Evolutionary conservation across 2,329 filamentous ascomycete species (phyloP), one percentile per base, ranked within the genome.

Genomic region (Talaromyces atroroseus): DNA sequence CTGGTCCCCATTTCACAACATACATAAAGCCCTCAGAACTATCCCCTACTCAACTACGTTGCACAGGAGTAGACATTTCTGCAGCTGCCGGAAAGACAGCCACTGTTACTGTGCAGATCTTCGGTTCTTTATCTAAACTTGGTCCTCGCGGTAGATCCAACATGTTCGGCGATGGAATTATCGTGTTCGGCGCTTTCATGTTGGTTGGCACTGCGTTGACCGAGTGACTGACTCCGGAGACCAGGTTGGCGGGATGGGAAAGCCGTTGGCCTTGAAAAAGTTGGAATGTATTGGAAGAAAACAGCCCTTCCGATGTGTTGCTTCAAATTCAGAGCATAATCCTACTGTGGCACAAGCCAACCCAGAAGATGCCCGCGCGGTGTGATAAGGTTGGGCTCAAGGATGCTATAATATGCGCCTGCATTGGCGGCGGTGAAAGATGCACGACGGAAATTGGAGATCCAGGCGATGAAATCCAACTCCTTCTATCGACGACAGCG

Each of bases 1-100:
- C 68, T 14, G 65, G 82, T 12, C 80, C 81, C 53, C 84, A 85
- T 64, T 81, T 79, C 1, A 76, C 84, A 11, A 85, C 82, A 0
- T 84, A 85, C 61, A 79, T 85, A 52, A 78, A 85, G 34, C 81
- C 82, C 2, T 82, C 81, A 42, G 83, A 86, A 65, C 77, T 84
- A 34, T 86, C 85, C 63, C 82, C 82, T 0, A 86, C 82, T 2
- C 77, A 77, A 59, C 83, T 84, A 62, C 77, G 82, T 53, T 82
- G 77, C 57, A 82, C 81, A 1, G 84, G 81, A 58, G 82, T 85
- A 63, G 82, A 82, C 23, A 82, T 85, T 52, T 82, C 82, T 0
- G 82, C 83, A 0, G 82, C 82, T 0, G 77, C 78, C 0, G 83
- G 82, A 11, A 85, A 85, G 63, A 67, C 82, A 1, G 82, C 82